Evolutionary conservation across 1,284 basidiomycete species (phyloP), one percentile per base, ranked within the genome.

Genomic region (Irpex sp.): DNA sequence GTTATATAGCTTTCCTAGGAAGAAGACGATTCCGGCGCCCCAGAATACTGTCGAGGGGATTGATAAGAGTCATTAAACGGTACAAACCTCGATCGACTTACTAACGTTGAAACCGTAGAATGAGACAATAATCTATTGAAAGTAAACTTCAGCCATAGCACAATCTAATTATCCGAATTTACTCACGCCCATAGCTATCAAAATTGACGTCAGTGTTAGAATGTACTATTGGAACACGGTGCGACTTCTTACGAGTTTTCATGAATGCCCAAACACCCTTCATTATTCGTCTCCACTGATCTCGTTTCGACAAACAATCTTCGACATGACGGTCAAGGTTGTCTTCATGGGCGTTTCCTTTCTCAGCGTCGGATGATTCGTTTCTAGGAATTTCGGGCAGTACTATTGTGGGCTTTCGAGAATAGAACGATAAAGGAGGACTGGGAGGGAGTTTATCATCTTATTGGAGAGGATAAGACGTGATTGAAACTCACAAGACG

Each of bases 221-320:
- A 73, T 38, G 32, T 38, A 38, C 32, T 38, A 38, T 38, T 38
- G 32, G 7, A 38, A 62, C 56, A 24, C 22, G 24, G 43, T 11
- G 13, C 66, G 67, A 60, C 32, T 18, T 56, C 90, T 74, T 79
- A 93, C 92, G 92, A 70, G 96, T 97, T 83, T 94, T 96, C 72
- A 96, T 81, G 77, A 95, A 97, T 1, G 92, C 89, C 94, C 95
- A 96, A 2, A 97, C 84, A 6, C 96, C 95, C 74, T 86, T 85
- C 77, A 94, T 81, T 0, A 87, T 90, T 10, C 92, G 85, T 68
- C 88, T 86, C 65, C 90, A 82, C 79, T 89, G 92, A 42, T 91
- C 89, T 44, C 89, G 89, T 72, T 91, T 90, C 27, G 87, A 86
- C 15, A 98, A 86, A 2, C 96, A 89, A 74, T 95, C 89, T 69